A percentile compares a stretch with the other conserved stretches of the same genome.
phyloP scores from a whole-genome alignment of 1,139 yeast genomes.

The Candida tropicalis region DNA sequence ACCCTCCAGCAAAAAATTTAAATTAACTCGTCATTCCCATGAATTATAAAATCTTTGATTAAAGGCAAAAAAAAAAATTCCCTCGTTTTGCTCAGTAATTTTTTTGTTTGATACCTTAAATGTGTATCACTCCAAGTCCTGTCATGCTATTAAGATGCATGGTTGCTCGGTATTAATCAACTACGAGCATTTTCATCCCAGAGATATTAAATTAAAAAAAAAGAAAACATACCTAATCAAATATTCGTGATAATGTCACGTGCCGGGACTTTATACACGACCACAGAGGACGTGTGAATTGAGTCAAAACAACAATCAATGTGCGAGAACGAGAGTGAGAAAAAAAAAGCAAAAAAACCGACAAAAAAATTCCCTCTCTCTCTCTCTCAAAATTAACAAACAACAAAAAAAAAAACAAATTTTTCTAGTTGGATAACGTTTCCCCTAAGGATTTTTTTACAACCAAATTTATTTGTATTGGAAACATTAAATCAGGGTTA shows the following conservation, averaged over 20 bases:
- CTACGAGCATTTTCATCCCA: neutral
- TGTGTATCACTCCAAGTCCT: too few relatives aligned
- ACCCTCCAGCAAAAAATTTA: too few relatives aligned
- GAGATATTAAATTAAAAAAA: neutral
- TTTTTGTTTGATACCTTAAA: too few relatives aligned
- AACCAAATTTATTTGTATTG: neutral
- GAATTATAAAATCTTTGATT: too few relatives aligned
- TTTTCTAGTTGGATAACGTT: constrained; percentile 1
- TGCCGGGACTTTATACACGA: neutral
- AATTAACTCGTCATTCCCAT: too few relatives aligned
- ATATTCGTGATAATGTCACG: neutral
- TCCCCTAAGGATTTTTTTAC: neutral
- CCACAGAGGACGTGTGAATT: neutral
- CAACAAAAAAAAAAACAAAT: constrained; percentile 2
- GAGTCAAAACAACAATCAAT: constrained; percentile 1
- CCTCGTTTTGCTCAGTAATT: too few relatives aligned
- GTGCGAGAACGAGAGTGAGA: constrained; percentile 5
- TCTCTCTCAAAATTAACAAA: neutral
- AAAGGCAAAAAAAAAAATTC: too few relatives aligned
- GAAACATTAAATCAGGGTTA: constrained; percentile 1
- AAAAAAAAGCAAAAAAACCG: constrained; percentile 3
- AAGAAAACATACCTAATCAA: neutral
- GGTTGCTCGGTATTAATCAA: neutral
- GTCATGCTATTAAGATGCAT: too few relatives aligned
- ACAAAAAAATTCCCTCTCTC: constrained; percentile 4